Conservation (phyloP, 139 green algal genomes). For the Closterium sp. region DNA sequence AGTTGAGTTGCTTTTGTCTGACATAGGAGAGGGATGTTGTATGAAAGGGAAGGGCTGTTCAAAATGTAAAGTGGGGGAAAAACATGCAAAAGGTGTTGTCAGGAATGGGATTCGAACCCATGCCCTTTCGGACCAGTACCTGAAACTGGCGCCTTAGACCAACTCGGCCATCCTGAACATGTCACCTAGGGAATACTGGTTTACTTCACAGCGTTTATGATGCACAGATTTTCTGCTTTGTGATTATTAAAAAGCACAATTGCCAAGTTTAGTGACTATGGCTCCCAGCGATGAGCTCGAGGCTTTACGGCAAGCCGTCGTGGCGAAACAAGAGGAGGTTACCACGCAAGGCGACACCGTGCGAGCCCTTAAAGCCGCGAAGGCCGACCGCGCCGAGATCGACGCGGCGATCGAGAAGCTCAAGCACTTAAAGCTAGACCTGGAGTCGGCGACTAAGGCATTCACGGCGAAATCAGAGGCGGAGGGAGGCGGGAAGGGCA, state of each 20-base stretch:
- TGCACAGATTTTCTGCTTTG: neutral
- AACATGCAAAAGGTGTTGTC: neutral
- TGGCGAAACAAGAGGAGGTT: conserved; percentile 67
- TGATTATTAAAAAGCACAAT: neutral
- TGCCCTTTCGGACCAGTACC: neutral
- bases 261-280: conserved; percentile 6
- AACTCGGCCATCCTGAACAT: neutral
- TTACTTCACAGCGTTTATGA: too few species aligned
- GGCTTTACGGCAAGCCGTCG: conserved; percentile 49
- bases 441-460: conserved; percentile 58
- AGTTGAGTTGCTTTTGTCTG: too few species aligned
- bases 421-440: conserved; percentile 79
- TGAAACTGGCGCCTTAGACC: neutral
- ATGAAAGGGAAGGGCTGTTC: too few species aligned
- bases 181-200: too few species aligned
- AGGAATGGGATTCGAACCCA: neutral
- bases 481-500: neutral
- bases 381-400: conserved; percentile 73
- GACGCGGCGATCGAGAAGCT: conserved; percentile 79
- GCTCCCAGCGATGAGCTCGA: conserved; percentile 14
- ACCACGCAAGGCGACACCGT: conserved; percentile 84
- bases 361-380: conserved; percentile 82
- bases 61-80: too few species aligned
- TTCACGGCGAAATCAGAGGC: conserved; percentile 63
- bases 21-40: too few species aligned